Percentiles rank a stretch among this genome's conserved stretches.
phyloP scores from a whole-genome alignment of 352 stramenopile species.

The Aphanomyces stellatus region DNA sequence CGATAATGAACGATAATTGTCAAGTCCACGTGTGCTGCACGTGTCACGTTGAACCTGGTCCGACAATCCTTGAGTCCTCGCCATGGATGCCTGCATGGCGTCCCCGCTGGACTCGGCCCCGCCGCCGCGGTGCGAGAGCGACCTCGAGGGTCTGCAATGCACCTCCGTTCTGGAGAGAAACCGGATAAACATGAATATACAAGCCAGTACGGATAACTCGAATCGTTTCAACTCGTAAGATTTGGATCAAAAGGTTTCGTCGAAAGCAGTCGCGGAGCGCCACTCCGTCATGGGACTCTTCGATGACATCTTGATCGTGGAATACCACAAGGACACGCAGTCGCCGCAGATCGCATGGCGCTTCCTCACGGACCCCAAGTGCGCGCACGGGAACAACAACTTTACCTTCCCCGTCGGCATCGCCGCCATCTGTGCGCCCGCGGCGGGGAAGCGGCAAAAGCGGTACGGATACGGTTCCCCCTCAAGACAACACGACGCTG shows the following conservation, averaged over 20 bases:
- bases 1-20: too few relatives aligned
- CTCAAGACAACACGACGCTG: neutral
- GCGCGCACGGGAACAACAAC: conserved; percentile 1
- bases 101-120: too few relatives aligned
- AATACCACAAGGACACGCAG: neutral
- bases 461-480: neutral
- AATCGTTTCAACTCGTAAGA: neutral
- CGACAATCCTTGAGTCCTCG: too few relatives aligned
- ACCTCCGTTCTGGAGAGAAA: too few relatives aligned
- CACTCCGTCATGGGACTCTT: neutral
- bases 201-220: too few relatives aligned
- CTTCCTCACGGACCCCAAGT: conserved; percentile 3
- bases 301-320: conserved; percentile 6
- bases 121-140: too few relatives aligned
- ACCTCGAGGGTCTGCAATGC: too few relatives aligned
- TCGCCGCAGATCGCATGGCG: neutral
- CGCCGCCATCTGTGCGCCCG: conserved; percentile 4
- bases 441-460: neutral
- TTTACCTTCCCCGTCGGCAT: neutral
- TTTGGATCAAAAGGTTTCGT: neutral
- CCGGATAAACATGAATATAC: too few relatives aligned
- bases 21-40: too few relatives aligned
- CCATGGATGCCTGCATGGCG: too few relatives aligned
- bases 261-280: neutral
- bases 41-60: too few relatives aligned